Evolutionary conservation across 148 eudicot genomes (phyloP), one percentile per base, ranked within the genome.

Genomic region (Fagopyrum tataricum): DNA sequence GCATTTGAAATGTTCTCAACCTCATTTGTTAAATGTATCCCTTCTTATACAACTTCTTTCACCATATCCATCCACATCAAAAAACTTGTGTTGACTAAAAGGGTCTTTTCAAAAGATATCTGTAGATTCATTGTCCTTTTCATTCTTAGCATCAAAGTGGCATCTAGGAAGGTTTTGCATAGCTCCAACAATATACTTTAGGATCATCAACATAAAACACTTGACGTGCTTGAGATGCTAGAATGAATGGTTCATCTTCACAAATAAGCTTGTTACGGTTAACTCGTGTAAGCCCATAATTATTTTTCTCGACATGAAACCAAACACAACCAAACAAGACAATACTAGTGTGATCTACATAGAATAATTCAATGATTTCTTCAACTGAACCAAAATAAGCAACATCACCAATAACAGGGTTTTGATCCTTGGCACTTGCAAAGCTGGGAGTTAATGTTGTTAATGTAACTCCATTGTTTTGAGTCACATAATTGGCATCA

Each of bases 151-250:
- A 52, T 52, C 49, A 46, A 46, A 52, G 4, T 13, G 20, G 15
- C 18, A 20, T 53, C 21, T 53, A 17, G 5, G 59, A 17, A 53
- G 59, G n/a, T 53, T 53, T 53, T 2, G 23, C 59, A 53, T 53
- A 18, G 18, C 21, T 17, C 23, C 59, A 18, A 2, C 59, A 21
- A 4, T 23, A 4, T 53, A 23, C 17, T 53, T 53, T 53, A 4
- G 4, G 56, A 52, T 52, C 56, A 4, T 52, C 56, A 52, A 52
- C 20, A 17, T 52, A 47, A 47, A 52, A 13, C 6, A 11, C 6
- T n/a, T 52, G n/a, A n/a, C n/a, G 58, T 52, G 58, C 58, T 52
- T 52, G 58, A 52, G 58, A 52, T 52, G 58, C 58, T 52, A 52
- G 18, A 21, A 52, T 52, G 58, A 52, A 52, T 52, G 58, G 58